Percentiles rank a stretch among this genome's conserved stretches.
Conservation (phyloP, 2,329 filamentous ascomycete species). For the Penicillium sp. region DNA sequence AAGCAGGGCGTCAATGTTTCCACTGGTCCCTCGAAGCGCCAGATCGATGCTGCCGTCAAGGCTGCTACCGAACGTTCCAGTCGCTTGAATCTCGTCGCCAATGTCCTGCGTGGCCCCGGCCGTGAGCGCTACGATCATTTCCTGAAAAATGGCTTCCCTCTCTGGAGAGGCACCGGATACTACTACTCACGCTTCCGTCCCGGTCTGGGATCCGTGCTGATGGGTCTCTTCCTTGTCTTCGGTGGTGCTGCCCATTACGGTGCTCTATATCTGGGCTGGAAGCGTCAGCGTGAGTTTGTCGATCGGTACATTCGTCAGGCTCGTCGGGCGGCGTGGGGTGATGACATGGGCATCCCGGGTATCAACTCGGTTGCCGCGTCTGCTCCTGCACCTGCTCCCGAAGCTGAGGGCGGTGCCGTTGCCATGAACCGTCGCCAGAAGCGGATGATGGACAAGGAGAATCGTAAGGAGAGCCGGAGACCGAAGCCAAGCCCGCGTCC, state of each 20-base stretch:
- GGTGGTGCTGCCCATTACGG: constrained; percentile 87
- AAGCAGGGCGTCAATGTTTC: constrained; percentile 63
- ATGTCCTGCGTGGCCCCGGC: constrained; percentile 76
- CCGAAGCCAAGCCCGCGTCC: constrained; percentile 28
- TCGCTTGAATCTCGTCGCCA: constrained; percentile 77
- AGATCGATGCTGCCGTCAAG: constrained; percentile 77
- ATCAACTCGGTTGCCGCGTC: constrained; percentile 46
- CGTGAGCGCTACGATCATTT: constrained; percentile 95
- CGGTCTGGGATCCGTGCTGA: constrained; percentile 78
- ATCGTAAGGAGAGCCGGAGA: constrained; percentile 62
- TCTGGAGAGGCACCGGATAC: constrained; percentile 96
- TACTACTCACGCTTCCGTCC: constrained; percentile 95
- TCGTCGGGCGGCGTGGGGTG: constrained; percentile 83
- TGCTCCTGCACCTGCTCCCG: constrained; percentile 44
- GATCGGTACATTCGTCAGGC: constrained; percentile 89
- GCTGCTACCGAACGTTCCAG: constrained; percentile 79
- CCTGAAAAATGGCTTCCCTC: constrained; percentile 85
- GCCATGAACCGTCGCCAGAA: constrained; percentile 82
- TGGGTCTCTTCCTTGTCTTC: constrained; percentile 76
- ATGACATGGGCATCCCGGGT: constrained; percentile 70
- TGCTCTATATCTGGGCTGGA: constrained; percentile 80
- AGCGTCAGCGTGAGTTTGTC: constrained; percentile 85
- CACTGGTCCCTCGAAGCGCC: constrained; percentile 69
- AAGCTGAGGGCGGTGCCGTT: constrained; percentile 51
- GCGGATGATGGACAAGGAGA: constrained; percentile 81